Percentiles rank a stretch among this genome's conserved stretches.
phyloP scores from a whole-genome alignment of 2,329 filamentous ascomycete species.

The Phoma sp. region DNA sequence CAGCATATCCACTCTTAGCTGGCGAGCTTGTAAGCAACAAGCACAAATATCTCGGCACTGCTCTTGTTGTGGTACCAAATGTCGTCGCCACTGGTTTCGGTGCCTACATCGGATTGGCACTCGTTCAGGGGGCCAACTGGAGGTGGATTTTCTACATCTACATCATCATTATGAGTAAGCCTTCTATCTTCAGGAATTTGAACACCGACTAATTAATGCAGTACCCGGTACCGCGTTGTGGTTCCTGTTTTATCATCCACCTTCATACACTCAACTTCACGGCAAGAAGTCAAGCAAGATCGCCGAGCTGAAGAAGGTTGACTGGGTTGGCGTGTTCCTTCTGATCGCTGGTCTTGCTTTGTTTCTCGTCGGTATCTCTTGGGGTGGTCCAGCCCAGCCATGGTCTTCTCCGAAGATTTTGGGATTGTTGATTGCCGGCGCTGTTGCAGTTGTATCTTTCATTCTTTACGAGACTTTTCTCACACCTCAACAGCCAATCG shows the following conservation, averaged over 20 bases:
- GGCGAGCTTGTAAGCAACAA: slow-evolving; percentile 40
- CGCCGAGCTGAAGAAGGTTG: slow-evolving; percentile 42
- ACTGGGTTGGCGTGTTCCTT: slow-evolving; percentile 53
- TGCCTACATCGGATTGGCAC: slow-evolving; percentile 54
- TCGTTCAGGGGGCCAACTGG: slow-evolving; percentile 47
- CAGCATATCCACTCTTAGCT: slow-evolving; percentile 24
- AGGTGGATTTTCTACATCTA: slow-evolving; percentile 58
- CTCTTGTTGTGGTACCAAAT: slow-evolving; percentile 24
- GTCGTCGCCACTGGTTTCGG: slow-evolving; percentile 50
- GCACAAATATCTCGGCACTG: slow-evolving; percentile 26
- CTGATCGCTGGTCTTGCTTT: slow-evolving; percentile 51
- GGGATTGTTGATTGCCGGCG: slow-evolving; percentile 30
- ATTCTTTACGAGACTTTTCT: slow-evolving; percentile 26
- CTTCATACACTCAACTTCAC: slow-evolving; percentile 50
- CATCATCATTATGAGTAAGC: slow-evolving; percentile 47
- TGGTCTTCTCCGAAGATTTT: slow-evolving; percentile 28
- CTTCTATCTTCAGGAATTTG: not conserved
- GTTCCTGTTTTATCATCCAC: slow-evolving; percentile 56
- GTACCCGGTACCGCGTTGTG: slow-evolving; percentile 50
- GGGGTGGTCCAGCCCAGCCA: slow-evolving; percentile 44
- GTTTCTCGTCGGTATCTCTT: slow-evolving; percentile 53
- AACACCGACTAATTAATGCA: slow-evolving; percentile 33
- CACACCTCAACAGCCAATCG: slow-evolving; percentile 27
- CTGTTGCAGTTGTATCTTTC: slow-evolving; percentile 20
- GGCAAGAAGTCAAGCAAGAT: slow-evolving; percentile 27